phyloP scores from a whole-genome alignment of 2,329 filamentous ascomycete species.

The Cladosporium velox region DNA sequence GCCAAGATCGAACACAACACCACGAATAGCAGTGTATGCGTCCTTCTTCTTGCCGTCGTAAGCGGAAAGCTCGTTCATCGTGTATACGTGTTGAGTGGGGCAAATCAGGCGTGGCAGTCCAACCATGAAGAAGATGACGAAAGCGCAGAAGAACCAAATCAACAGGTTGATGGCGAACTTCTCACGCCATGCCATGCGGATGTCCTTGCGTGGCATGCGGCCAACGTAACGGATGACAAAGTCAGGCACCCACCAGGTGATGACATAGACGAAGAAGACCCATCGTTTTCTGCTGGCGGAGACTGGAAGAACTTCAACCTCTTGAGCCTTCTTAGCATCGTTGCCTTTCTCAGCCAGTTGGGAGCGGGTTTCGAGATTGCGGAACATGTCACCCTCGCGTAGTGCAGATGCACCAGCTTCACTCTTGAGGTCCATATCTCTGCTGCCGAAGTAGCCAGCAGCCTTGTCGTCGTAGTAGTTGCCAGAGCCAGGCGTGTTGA shows the following conservation, averaged over 20 bases:
- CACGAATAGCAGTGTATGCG: slow-evolving; percentile 79
- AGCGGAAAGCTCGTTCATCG: slow-evolving; percentile 69
- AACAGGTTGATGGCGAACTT: slow-evolving; percentile 97
- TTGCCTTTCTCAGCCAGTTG: slow-evolving; percentile 96
- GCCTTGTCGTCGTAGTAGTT: slow-evolving; percentile 75
- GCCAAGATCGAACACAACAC: slow-evolving; percentile 81
- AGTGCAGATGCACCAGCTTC: slow-evolving; percentile 91
- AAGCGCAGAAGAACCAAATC: slow-evolving; percentile 83
- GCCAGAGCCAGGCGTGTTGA: slow-evolving; percentile 54
- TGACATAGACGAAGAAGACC: slow-evolving; percentile 77
- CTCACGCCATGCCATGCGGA: slow-evolving; percentile 91
- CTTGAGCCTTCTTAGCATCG: slow-evolving; percentile 80
- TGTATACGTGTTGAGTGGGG: slow-evolving; percentile 86
- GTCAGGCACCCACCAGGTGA: slow-evolving; percentile 89
- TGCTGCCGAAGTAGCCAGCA: slow-evolving; percentile 77
- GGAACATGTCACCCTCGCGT: slow-evolving; percentile 95
- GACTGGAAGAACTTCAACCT: slow-evolving; percentile 81
- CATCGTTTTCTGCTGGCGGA: slow-evolving; percentile 85
- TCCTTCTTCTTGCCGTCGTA: slow-evolving; percentile 67
- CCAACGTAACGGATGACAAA: slow-evolving; percentile 75
- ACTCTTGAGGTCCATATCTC: slow-evolving; percentile 80
- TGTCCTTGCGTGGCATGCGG: slow-evolving; percentile 86
- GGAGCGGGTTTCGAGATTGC: slow-evolving; percentile 88
- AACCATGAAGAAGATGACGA: slow-evolving; percentile 86
- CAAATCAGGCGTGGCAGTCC: slow-evolving; percentile 86